Evolutionary conservation across 768 basidiomycete species (phyloP), one percentile per base, ranked within the genome.

Genomic region (Kwoniella pini): DNA sequence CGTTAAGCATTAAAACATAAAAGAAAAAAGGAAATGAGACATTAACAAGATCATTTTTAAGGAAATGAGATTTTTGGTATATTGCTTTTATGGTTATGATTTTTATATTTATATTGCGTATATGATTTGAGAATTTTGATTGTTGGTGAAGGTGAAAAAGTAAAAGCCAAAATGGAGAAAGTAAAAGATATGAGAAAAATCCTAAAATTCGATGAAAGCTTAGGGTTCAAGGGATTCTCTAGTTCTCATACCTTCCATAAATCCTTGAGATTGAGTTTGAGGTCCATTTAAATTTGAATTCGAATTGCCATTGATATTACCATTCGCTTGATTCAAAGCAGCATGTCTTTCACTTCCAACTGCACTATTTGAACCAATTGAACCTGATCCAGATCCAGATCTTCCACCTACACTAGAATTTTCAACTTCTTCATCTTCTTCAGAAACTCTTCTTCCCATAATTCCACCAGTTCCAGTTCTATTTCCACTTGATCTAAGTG

Each of bases 201-300:
- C n/a, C n/a, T n/a, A n/a, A n/a, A n/a, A n/a, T n/a, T 26, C 39
- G 28, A 21, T 10, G 27, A 6, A 15, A 19, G 44, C 42, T 48
- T 58, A 68, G 26, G 64, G 52, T 22, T 74, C 72, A 22, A 74
- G 31, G 21, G 63, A 63, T 59, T 74, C 72, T 61, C 69, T 62
- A 26, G 72, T 70, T 54, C 72, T 61, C 48, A 65, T 44, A 13
- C 49, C 57, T 51, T 70, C 72, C n/a, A 57, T 36, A 26, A n/a
- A 39, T 45, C 64, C 30, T 2, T 30, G 28, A 28, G 15, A 11
- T 28, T 30, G 48, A 12, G 24, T 46, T n/a, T 17, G 15, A 21
- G 12, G 24, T 55, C 27, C 60, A 31, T 24, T 46, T 50, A 36
- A 28, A 12, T 33, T 10, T 33, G 28, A 51, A n/a, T n/a, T n/a